These are phyloP conservation scores for Sextonia rubra DNA, from an alignment of 164 flowering plant species.

Conservation along the genomic window DNA sequence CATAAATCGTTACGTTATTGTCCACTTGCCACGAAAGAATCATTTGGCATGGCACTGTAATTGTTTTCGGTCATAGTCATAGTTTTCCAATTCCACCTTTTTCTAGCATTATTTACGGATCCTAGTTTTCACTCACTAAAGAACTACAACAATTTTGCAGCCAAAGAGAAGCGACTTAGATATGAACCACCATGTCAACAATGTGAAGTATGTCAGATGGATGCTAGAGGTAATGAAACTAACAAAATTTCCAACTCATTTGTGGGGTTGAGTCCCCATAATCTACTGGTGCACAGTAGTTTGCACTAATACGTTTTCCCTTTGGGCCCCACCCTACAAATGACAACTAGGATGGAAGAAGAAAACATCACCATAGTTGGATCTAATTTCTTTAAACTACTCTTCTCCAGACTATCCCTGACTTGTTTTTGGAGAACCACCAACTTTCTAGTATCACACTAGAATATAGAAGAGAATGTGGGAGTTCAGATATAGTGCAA, in stretches of 20 bases:
- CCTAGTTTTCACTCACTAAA: background rate
- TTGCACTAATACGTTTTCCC: background rate
- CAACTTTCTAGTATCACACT: slow-evolving; percentile 49
- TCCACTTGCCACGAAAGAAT: background rate
- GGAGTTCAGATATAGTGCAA: slow-evolving; percentile 54
- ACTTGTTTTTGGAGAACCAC: slow-evolving; percentile 38
- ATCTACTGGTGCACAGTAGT: background rate
- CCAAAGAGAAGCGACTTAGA: slow-evolving; percentile 67
- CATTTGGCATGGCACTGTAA: no score
- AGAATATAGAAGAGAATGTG: slow-evolving; percentile 66
- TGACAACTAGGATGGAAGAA: background rate
- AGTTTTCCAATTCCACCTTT: background rate
- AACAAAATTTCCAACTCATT: background rate
- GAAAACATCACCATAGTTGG: background rate
- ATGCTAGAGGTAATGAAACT: slow-evolving; percentile 56
- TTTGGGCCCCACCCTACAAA: background rate
- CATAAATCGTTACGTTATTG: background rate
- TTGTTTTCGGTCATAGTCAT: background rate
- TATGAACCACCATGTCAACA: slow-evolving; percentile 74
- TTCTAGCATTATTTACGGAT: no score
- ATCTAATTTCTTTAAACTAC: background rate
- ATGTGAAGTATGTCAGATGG: slow-evolving; percentile 63
- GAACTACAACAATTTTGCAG: slow-evolving; percentile 20
- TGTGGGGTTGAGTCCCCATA: background rate
- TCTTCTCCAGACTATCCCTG: slow-evolving; percentile 50